Conservation (phyloP, 208 protist species). For the Trypanosomatidae sp. region DNA sequence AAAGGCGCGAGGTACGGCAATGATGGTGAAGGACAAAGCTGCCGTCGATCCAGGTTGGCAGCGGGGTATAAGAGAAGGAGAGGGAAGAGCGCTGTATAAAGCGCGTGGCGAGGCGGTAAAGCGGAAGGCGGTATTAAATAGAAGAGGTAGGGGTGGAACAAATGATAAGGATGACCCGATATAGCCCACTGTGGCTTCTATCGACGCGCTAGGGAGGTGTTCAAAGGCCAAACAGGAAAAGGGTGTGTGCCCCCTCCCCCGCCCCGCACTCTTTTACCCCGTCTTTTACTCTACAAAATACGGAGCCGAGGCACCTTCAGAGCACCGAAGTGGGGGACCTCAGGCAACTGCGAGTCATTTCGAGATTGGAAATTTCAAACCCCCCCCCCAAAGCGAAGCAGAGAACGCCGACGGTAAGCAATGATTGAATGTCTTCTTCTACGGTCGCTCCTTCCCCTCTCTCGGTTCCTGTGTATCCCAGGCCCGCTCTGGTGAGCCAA, state of each 20-base stretch:
- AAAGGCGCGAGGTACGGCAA: not conserved
- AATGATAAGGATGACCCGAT: not conserved
- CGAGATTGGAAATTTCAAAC: not conserved
- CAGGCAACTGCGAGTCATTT: not conserved
- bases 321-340: not conserved
- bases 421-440: not conserved
- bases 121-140: not conserved
- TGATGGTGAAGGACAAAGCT: not conserved
- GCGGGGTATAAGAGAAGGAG: not conserved
- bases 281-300: not conserved
- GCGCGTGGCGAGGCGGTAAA: not conserved
- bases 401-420: not conserved
- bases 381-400: not conserved
- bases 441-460: not conserved
- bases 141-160: not conserved
- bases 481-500: not conserved
- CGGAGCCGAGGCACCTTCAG: not conserved
- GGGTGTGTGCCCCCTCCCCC: not conserved
- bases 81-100: not conserved
- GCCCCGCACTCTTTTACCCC: not conserved
- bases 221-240: not conserved
- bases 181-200: not conserved
- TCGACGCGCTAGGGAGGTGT: not conserved
- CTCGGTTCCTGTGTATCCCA: not conserved
- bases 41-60: not conserved